Percentiles rank a stretch among this genome's conserved stretches.
Conservation (phyloP, 345 rosid genomes). For the Lumnitzera littorea region DNA sequence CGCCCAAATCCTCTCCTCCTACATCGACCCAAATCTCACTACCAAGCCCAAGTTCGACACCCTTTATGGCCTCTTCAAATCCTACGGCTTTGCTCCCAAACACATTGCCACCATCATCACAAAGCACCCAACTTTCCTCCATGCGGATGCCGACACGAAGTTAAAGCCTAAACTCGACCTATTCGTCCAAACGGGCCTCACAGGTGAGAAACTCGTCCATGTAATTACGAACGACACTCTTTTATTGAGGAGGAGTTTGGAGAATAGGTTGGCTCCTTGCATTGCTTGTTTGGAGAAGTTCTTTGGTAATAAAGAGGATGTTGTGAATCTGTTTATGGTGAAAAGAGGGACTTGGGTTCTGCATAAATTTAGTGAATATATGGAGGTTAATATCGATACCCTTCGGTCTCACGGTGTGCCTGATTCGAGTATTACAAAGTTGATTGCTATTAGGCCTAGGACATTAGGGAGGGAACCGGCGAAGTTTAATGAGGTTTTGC, state of each 20-base stretch:
- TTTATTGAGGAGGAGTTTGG: slow-evolving; percentile 4
- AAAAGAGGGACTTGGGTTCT: slow-evolving; percentile 11
- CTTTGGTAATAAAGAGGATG: slow-evolving; percentile 4
- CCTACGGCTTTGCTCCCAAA: slow-evolving; percentile 5
- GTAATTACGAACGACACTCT: slow-evolving; percentile 9
- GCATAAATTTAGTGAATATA: slow-evolving; percentile 4
- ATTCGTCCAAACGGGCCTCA: slow-evolving; percentile 2
- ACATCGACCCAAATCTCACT: slow-evolving; percentile 1
- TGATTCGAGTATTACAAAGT: slow-evolving; percentile 1
- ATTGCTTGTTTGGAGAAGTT: slow-evolving; percentile 8
- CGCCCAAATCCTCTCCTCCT: background rate
- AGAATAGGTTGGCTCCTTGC: slow-evolving; percentile 3
- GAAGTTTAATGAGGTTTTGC: slow-evolving; percentile 5
- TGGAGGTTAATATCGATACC: slow-evolving; percentile 5
- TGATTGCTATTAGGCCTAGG: slow-evolving; percentile 6
- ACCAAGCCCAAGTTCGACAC: background rate
- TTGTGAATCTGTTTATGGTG: slow-evolving; percentile 3
- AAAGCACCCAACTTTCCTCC: slow-evolving; percentile 7
- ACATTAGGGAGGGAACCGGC: slow-evolving; percentile 3
- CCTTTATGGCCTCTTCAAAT: slow-evolving; percentile 3
- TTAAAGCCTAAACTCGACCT: slow-evolving; percentile 15
- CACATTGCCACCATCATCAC: slow-evolving; percentile 6
- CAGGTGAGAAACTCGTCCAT: slow-evolving; percentile 5
- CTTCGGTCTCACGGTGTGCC: slow-evolving; percentile 8
- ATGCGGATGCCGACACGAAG: background rate